Evolutionary conservation across 2,329 filamentous ascomycete species (phyloP), one percentile per base, ranked within the genome.

Genomic region (Orbilia brochopaga): DNA sequence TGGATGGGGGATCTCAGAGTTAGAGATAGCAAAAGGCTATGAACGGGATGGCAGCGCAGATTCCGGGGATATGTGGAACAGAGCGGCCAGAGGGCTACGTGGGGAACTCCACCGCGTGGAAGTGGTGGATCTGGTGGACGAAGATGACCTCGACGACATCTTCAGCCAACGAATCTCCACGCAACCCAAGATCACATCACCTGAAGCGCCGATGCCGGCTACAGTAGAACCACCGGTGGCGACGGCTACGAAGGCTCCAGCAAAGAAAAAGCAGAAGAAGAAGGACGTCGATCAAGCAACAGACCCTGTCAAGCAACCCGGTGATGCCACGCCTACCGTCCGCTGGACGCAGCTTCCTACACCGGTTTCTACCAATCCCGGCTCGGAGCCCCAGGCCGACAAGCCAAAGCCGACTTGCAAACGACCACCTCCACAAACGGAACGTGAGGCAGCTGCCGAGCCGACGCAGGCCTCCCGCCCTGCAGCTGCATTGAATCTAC

Each of bases 101-200:
- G 66, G 60, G 21, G 48, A 53, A 32, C 15, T 70, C 15, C 50
- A 63, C 6, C 32, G 57, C 17, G 54, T 70, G 19, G 54, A 64
- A 30, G 66, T 70, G 24, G 27, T 70, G 59, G 59, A 70, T 52
- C 19, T 70, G 13, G 48, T 70, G 6, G 66, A 70, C 32, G 66
- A 70, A 23, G 66, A 70, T 27, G 66, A 70, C 55, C 54, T 70
- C 4, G 59, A 64, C 3, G 59, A 62, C 30, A 54, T 55, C n/a
- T 27, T 60, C 3, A 70, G 66, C 35, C 66, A 70, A 44, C 55
- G 44, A 21, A 5, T 56, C 1, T 42, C 44, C 1, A 64, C 55
- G 4, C 59, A 70, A n/a, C 46, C 24, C 8, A 8, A 46, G 19
- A 53, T 40, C 1, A 23, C 21, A 3, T 27, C 10, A 48, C 13